Percentiles rank a stretch among this genome's conserved stretches.
These are phyloP conservation scores for Talaromyces piceae DNA, from an alignment of 2,329 filamentous ascomycete species.

Conservation along the genomic window DNA sequence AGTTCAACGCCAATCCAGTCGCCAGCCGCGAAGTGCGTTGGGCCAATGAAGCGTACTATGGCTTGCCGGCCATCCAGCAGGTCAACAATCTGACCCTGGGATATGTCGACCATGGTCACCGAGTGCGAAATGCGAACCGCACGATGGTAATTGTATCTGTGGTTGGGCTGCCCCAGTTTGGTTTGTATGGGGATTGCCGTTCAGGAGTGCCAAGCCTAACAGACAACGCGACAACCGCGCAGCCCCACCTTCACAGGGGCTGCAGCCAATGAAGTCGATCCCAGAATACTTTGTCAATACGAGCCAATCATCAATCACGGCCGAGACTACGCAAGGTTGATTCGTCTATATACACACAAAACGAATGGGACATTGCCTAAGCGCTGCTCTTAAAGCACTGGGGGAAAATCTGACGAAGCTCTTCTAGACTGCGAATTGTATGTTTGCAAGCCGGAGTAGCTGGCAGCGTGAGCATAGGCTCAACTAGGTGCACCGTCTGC, in stretches of 20 bases:
- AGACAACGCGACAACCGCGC: constrained; percentile 9
- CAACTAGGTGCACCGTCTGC: constrained; percentile 78
- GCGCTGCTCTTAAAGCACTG: constrained; percentile 64
- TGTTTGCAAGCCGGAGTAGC: constrained; percentile 59
- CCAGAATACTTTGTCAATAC: neutral
- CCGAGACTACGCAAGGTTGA: neutral
- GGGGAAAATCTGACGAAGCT: constrained; percentile 69
- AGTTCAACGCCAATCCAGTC: constrained; percentile 89
- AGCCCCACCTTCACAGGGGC: constrained; percentile 1
- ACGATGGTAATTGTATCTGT: neutral
- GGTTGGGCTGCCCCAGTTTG: neutral
- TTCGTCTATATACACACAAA: neutral
- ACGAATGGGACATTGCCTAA: neutral
- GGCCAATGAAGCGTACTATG: constrained; percentile 72
- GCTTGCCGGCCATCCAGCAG: constrained; percentile 71
- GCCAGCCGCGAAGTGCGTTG: constrained; percentile 70
- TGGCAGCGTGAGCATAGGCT: constrained; percentile 62
- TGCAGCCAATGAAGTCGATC: neutral
- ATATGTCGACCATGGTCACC: constrained; percentile 15
- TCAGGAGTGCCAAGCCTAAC: constrained; percentile 11
- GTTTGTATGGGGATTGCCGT: constrained; percentile 8
- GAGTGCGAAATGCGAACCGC: neutral
- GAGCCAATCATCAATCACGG: neutral
- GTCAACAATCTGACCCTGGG: constrained; percentile 65
- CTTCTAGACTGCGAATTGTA: constrained; percentile 67